Evolutionary conservation across 441 rosid species (phyloP), one percentile per base, ranked within the genome.

Genomic region (Arabidopsis lyrata): DNA sequence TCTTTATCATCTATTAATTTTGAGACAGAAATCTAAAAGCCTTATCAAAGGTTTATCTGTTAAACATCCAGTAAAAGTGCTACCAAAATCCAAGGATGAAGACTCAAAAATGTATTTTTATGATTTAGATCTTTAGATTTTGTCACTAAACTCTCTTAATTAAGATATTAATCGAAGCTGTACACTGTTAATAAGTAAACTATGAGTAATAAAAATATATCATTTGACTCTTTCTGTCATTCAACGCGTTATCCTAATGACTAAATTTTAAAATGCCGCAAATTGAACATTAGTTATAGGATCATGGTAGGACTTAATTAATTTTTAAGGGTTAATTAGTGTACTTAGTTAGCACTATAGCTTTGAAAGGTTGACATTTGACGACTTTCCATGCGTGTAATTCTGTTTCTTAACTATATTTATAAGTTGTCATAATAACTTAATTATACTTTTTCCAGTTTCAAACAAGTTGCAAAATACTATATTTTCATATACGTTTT

Each of bases 271-370:
- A 64, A 27, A 54, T 54, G 77, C 63, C 27, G 63, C 63, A 72
- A 72, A 73, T 2, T 73, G 50, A 56, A 73, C 41, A 73, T 64
- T 73, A 64, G 57, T 56, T 73, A 55, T 55, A 64, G 32, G 63
- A 55, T 34, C 20, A 22, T 64, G 41, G 13, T 44, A 24, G 8
- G 57, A 64, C 4, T 54, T 32, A 63, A 53, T 24, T 53, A 72
- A 20, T 63, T 53, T 62, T 15, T 9, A 62, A 72, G 27, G 44
- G 76, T 63, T 53, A 31, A 44, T 15, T 22, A 63, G 47, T 42
- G 47, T 63, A 63, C 49, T 63, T 63, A 22, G 56, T 63, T 63
- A 53, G 38, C 77, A 64, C 65, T 63, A 54, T 34, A 72, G 63
- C 45, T 54, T 63, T 63, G 52, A 72, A 72, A 54, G 47, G 39